Evolutionary conservation across 2,329 filamentous ascomycete species (phyloP), one percentile per base, ranked within the genome.

Genomic region (Byssochlamys sp.): DNA sequence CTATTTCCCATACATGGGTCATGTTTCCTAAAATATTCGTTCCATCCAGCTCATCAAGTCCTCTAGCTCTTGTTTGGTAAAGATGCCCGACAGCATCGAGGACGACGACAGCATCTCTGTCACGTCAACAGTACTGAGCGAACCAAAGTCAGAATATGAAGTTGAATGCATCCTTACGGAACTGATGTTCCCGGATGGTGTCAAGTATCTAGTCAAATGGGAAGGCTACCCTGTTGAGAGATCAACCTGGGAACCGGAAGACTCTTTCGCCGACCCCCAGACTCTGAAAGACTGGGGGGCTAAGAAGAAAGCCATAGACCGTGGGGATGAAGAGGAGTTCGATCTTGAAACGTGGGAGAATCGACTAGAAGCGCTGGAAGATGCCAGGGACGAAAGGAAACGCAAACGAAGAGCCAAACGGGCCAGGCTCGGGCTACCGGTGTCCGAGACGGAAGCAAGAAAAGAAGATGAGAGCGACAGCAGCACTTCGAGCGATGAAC

Each of bases 201-300:
- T 67, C 14, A 69, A 65, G 26, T 90, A 84, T 65, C 77, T 90
- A 1, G 80, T 89, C 25, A 79, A 82, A 59, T 90, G 87, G 87
- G 73, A 76, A 27, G 79, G 75, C 1, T 91, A 86, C 64, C 74
- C 77, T 1, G 60, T 84, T 4, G 69, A 82, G n/a, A 69, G 80
- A 58, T 77, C 78, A 57, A 84, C 82, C 0, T 84, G 79, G 80
- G 79, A 84, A 60, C 78, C 79, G 1, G 65, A 64, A 19, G 69
- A 72, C 1, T 70, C 71, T 52, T 78, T 82, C 58, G 54, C 62
- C 27, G 60, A 64, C 48, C 65, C 68, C 27, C 63, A 73, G 19
- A 74, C 71, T 0, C 65, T 82, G 24, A 45, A 66, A 6, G 70
- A 74, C 1, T 81, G 78, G 76, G 60, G 64, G 49, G 56, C 62